phyloP scores from a whole-genome alignment of 768 basidiomycete genomes.

The Exsudoporus frostii region DNA sequence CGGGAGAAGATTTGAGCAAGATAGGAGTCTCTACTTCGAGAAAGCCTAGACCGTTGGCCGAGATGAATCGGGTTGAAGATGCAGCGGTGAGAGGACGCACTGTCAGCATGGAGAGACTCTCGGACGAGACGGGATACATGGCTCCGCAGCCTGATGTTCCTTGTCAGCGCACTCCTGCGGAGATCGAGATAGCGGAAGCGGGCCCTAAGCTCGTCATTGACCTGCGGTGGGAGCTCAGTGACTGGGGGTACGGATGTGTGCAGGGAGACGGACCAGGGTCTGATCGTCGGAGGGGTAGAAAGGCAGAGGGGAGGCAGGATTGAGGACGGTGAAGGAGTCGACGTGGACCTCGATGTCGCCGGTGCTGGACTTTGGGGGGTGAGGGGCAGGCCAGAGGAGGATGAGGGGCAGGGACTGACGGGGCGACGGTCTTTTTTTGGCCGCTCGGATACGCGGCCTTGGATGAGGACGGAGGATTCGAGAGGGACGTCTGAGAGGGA shows the following conservation, averaged over 20 bases:
- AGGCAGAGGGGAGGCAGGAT: slow-evolving; percentile 76
- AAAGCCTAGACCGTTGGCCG: slow-evolving; percentile 55
- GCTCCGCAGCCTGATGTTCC: slow-evolving; percentile 80
- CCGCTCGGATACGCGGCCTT: slow-evolving; percentile 67
- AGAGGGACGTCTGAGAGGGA: slow-evolving; percentile 61
- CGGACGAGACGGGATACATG: slow-evolving; percentile 78
- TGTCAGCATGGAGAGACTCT: slow-evolving; percentile 66
- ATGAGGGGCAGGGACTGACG: slow-evolving; percentile 38
- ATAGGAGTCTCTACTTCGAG: slow-evolving; percentile 92
- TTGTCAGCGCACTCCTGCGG: slow-evolving; percentile 65
- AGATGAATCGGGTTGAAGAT: slow-evolving; percentile 8
- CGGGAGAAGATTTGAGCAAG: slow-evolving; percentile 86
- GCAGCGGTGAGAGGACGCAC: slow-evolving; percentile 38
- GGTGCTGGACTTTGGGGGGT: slow-evolving; percentile 45
- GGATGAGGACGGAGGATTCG: slow-evolving; percentile 74
- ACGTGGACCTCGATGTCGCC: slow-evolving; percentile 84
- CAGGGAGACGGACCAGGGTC: slow-evolving; percentile 56
- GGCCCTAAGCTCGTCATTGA: slow-evolving; percentile 82
- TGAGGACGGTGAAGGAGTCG: slow-evolving; percentile 66
- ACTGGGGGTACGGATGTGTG: background rate
- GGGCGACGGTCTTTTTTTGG: slow-evolving; percentile 60
- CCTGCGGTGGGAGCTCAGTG: slow-evolving; percentile 39
- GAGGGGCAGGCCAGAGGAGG: slow-evolving; percentile 1
- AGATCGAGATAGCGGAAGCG: slow-evolving; percentile 89
- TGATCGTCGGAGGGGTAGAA: slow-evolving; percentile 79